Conservation (phyloP, 345 rosid genomes). For the Eucalyptus tenuipes region DNA sequence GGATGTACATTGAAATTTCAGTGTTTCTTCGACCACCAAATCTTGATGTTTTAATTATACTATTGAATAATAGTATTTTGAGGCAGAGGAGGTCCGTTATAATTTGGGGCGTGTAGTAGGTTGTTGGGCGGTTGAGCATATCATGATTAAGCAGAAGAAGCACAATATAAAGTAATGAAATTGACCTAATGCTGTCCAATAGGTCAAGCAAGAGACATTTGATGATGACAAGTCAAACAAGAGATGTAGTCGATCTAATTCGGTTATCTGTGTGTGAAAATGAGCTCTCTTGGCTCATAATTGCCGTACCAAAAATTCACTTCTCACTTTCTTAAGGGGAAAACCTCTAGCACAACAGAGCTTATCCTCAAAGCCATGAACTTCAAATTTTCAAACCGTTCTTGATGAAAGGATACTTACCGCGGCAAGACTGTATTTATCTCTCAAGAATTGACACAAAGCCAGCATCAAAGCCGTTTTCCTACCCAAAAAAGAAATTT, state of each 20-base stretch:
- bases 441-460: conserved; percentile 58
- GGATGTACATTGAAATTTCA: background rate
- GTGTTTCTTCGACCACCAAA: background rate
- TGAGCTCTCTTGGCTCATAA: background rate
- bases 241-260: background rate
- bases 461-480: conserved; percentile 95
- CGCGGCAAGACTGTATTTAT: conserved; percentile 94
- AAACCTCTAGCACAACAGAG: background rate
- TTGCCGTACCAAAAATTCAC: background rate
- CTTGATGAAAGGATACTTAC: conserved; percentile 27
- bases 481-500: conserved; percentile 18
- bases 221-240: background rate
- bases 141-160: background rate
- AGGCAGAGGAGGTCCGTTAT: background rate
- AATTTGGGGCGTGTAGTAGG: background rate
- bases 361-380: background rate
- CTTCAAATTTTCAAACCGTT: background rate
- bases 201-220: background rate
- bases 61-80: background rate
- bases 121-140: background rate
- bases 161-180: background rate
- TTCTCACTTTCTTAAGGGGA: background rate
- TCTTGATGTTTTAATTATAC: background rate
- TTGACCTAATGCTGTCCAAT: background rate
- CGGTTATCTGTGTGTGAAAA: background rate